These are phyloP conservation scores for Barbarea vulgaris DNA, from an alignment of 345 rosid species.

Conservation along the genomic window DNA sequence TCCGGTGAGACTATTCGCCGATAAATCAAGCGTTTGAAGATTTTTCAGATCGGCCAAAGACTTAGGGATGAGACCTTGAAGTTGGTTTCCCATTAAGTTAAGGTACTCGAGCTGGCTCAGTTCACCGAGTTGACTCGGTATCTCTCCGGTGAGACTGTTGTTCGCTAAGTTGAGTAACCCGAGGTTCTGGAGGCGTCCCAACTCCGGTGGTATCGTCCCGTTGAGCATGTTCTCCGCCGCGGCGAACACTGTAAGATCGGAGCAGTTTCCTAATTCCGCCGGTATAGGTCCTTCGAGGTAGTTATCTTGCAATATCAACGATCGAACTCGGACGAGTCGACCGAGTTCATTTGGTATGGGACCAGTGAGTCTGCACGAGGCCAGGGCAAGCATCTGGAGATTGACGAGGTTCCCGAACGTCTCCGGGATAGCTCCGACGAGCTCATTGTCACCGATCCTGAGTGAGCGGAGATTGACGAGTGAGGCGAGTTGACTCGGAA, in stretches of 20 bases:
- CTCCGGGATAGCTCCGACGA: slow-evolving; percentile 69
- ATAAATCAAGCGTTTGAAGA: slow-evolving; percentile 73
- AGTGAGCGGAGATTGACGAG: slow-evolving; percentile 58
- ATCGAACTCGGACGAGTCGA: slow-evolving; percentile 45
- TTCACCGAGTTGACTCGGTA: slow-evolving; percentile 64
- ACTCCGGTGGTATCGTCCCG: slow-evolving; percentile 70
- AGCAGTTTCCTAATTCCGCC: slow-evolving; percentile 71
- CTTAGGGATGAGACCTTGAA: slow-evolving; percentile 66
- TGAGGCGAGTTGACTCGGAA: slow-evolving; percentile 73
- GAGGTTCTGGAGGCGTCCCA: slow-evolving; percentile 59
- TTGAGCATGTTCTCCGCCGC: slow-evolving; percentile 63
- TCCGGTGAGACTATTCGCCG: slow-evolving; percentile 68
- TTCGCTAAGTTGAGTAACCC: slow-evolving; percentile 63
- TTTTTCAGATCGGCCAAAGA: slow-evolving; percentile 49
- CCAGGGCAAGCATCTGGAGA: slow-evolving; percentile 66
- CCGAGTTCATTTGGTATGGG: slow-evolving; percentile 71
- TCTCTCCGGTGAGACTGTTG: slow-evolving; percentile 74
- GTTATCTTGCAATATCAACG: slow-evolving; percentile 66
- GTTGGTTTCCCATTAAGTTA: slow-evolving; percentile 67
- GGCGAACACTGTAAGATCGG: slow-evolving; percentile 57
- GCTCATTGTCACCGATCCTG: slow-evolving; percentile 83
- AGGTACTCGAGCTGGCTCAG: slow-evolving; percentile 64
- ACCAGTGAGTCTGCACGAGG: slow-evolving; percentile 76
- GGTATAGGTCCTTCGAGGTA: slow-evolving; percentile 73
- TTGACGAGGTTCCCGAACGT: slow-evolving; percentile 60